Evolutionary conservation across 148 eudicot genomes (phyloP), one percentile per base, ranked within the genome.

Genomic region (Persicaria maculosa): DNA sequence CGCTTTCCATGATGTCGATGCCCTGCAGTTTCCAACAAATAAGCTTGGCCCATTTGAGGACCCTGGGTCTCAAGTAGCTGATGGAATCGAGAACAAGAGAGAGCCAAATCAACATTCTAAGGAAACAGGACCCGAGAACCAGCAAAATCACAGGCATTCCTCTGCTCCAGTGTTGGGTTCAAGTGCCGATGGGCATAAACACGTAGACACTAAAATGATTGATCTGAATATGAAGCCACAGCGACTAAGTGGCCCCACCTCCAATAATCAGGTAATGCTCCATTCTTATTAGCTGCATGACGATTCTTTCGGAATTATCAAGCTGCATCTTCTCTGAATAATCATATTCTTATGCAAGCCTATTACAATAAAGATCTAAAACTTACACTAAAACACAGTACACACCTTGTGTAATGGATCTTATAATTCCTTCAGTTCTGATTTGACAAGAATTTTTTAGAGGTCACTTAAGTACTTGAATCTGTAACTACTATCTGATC

Each of bases 201-300:
- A 76, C 11, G 78, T 57, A 72, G 83, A 79, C 8, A 70, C 54
- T 74, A 70, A 77, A 47, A 76, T 81, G 82, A 62, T 87, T 64
- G 90, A 87, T 78, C 74, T 87, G 50, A 87, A 87, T 74, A 76
- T 80, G 76, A 77, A 78, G 76, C 88, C 88, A 53, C 74, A 78
- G 12, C 75, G 79, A 46, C 8, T 3, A 11, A 74, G 76, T 71
- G 90, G 79, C 10, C 82, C 79, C 43, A 44, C 76, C 73, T 75
- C 81, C 19, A 77, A 75, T 58, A 73, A 81, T 74, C 83, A 81
- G 88, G 88, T 81, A 65, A 71, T 64, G 14, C 1, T 11, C 36
- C 22, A 12, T 20, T 9, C 8, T 31, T 31, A 31, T 31, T 2
- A 17, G 7, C 31, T 57, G 62, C 62, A 17, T 57, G 9, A 5